These are phyloP conservation scores for Apostasia ramifera DNA, from an alignment of 106 monocot genomes.

Conservation along the genomic window DNA sequence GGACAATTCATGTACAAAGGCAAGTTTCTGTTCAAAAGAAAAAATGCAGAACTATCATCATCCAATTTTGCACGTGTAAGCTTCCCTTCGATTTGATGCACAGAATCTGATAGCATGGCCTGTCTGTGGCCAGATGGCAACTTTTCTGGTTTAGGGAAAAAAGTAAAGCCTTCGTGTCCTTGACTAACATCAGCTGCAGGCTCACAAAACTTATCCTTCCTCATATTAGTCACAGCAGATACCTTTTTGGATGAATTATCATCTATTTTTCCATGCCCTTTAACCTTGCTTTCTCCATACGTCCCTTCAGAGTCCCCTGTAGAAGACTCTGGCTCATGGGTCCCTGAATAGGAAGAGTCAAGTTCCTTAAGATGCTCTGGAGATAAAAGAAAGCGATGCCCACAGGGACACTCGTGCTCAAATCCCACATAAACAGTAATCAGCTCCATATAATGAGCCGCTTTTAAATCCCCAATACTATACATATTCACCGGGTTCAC, in stretches of 20 bases:
- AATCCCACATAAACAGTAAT: slow-evolving; percentile 64
- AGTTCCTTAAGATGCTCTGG: slow-evolving; percentile 61
- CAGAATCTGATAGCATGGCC: slow-evolving; percentile 6
- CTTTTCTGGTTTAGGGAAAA: slow-evolving; percentile 10
- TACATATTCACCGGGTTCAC: slow-evolving; percentile 17
- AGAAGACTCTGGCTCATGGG: slow-evolving; percentile 4
- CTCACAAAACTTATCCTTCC: slow-evolving; percentile 6
- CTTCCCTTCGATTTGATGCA: slow-evolving; percentile 21
- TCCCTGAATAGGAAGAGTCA: slow-evolving; percentile 21
- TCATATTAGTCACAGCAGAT: slow-evolving; percentile 6
- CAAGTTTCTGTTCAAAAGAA: slow-evolving; percentile 70
- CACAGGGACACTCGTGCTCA: slow-evolving; percentile 92
- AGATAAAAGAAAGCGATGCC: slow-evolving; percentile 83
- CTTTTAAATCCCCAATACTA: slow-evolving; percentile 20
- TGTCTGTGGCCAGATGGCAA: background rate
- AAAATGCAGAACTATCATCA: slow-evolving; percentile 46
- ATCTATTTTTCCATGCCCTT: slow-evolving; percentile 17
- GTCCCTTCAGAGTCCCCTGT: slow-evolving; percentile 24
- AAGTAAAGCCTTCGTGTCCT: slow-evolving; percentile 12
- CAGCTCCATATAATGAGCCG: slow-evolving; percentile 28
- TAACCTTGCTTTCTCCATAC: slow-evolving; percentile 14
- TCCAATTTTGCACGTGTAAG: slow-evolving; percentile 21
- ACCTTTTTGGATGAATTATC: slow-evolving; percentile 13
- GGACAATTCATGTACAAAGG: slow-evolving; percentile 97
- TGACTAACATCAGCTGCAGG: slow-evolving; percentile 6